Percentiles rank a stretch among this genome's conserved stretches.
These are phyloP conservation scores for Myxozyma kluyveri DNA, from an alignment of 805 yeast species.

Conservation along the genomic window DNA sequence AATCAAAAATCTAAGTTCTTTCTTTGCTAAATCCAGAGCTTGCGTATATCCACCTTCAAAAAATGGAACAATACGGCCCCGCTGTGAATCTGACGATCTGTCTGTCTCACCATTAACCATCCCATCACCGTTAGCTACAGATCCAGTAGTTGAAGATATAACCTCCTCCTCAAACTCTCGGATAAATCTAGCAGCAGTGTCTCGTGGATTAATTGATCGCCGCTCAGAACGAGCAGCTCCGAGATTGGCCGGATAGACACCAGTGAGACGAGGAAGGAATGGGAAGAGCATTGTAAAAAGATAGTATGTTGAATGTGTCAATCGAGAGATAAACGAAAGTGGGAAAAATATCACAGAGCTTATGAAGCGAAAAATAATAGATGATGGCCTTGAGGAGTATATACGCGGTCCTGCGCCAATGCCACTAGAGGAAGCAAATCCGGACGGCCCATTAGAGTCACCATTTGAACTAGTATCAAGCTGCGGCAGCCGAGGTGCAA, in stretches of 20 bases:
- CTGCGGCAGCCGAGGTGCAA: slow-evolving; percentile 31
- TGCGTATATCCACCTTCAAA: slow-evolving; percentile 76
- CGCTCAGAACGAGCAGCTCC: slow-evolving; percentile 41
- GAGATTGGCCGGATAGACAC: slow-evolving; percentile 42
- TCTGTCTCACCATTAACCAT: background rate
- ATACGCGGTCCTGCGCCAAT: slow-evolving; percentile 23
- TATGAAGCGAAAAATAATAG: slow-evolving; percentile 31
- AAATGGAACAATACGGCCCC: slow-evolving; percentile 39
- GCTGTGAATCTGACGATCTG: background rate
- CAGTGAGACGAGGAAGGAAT: slow-evolving; percentile 40
- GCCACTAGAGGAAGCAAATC: too few species aligned
- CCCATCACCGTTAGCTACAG: background rate
- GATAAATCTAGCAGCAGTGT: slow-evolving; percentile 52
- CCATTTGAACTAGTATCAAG: too few species aligned
- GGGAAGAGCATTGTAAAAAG: slow-evolving; percentile 38
- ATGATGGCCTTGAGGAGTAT: slow-evolving; percentile 38
- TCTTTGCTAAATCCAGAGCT: slow-evolving; percentile 68
- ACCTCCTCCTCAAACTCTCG: slow-evolving; percentile 51
- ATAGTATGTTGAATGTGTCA: slow-evolving; percentile 18
- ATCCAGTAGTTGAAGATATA: background rate
- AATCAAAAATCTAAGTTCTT: slow-evolving; percentile 67
- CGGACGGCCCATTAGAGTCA: slow-evolving; percentile 31
- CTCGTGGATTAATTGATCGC: slow-evolving; percentile 45
- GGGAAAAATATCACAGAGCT: slow-evolving; percentile 39
- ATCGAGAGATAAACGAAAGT: slow-evolving; percentile 37